phyloP scores from a whole-genome alignment of 805 yeast genomes.

The Candida corydali region DNA sequence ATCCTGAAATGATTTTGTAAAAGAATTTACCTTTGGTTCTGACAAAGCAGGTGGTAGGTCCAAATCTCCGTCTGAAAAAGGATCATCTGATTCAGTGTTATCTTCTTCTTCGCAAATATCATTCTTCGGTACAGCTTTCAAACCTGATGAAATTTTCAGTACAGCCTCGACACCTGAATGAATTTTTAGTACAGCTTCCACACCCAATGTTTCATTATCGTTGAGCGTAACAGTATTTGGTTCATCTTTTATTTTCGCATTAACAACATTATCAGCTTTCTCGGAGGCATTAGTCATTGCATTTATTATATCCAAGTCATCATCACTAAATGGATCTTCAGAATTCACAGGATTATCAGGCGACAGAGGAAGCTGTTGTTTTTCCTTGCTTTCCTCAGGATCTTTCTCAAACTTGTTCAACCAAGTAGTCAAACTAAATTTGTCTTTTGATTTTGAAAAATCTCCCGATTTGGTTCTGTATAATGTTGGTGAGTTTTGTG shows the following conservation, averaged over 20 bases:
- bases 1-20: conserved; percentile 11
- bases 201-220: too few species aligned
- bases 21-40: conserved; percentile 1
- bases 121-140: too few species aligned
- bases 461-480: conserved; percentile 36
- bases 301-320: conserved; percentile 18
- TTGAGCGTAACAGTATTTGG: too few species aligned
- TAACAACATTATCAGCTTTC: neutral
- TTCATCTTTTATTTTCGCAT: too few species aligned
- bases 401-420: conserved; percentile 21
- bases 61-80: conserved; percentile 18
- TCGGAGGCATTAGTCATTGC: conserved; percentile 6
- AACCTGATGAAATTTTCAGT: too few species aligned
- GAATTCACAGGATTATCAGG: conserved; percentile 7
- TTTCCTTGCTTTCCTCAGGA: conserved; percentile 2
- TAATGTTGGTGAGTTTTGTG: conserved; percentile 30
- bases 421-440: conserved; percentile 22
- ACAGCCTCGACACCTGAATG: too few species aligned
- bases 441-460: conserved; percentile 9
- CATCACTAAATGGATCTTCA: conserved; percentile 28
- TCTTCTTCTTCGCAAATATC: neutral
- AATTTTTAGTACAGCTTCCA: too few species aligned
- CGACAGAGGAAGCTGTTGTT: neutral
- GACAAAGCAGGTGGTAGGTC: conserved; percentile 4
- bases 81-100: conserved; percentile 12